Conservation (phyloP, 805 yeast genomes). For the Deakozyma indianensis region DNA sequence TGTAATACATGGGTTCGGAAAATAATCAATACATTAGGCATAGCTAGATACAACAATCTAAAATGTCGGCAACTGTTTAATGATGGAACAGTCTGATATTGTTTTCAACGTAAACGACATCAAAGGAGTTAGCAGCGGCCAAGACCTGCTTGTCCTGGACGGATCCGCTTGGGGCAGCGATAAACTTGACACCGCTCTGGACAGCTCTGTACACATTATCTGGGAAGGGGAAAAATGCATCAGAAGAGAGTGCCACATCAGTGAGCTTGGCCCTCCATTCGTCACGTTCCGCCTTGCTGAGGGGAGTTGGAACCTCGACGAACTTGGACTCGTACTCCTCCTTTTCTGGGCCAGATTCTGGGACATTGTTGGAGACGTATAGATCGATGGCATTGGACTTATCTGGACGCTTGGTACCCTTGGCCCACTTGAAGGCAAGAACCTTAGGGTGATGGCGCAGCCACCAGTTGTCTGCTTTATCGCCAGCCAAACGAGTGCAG, state of each 20-base stretch:
- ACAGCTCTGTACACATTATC: conserved; percentile 98
- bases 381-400: conserved; percentile 96
- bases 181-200: conserved; percentile 86
- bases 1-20: too few relatives aligned
- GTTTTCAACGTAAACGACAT: conserved; percentile 88
- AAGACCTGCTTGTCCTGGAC: conserved; percentile 96
- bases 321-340: conserved; percentile 85
- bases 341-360: conserved; percentile 83
- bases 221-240: conserved; percentile 99
- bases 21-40: conserved; percentile 3
- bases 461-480: conserved; percentile 99
- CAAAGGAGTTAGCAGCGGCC: conserved; percentile 86
- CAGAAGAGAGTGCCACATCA: conserved; percentile 86
- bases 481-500: conserved; percentile 98
- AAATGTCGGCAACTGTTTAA: conserved; percentile 22
- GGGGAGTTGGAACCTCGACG: conserved; percentile 66
- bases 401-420: conserved; percentile 96
- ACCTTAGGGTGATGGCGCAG: conserved; percentile 96
- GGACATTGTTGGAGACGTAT: conserved; percentile 82
- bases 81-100: conserved; percentile 98
- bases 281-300: conserved; percentile 66
- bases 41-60: neutral
- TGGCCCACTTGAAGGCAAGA: conserved; percentile 88
- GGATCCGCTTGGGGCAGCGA: conserved; percentile 96
- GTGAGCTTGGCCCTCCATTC: conserved; percentile 75